Conservation (phyloP, 805 yeast genomes). For the Lachancea waltii region DNA sequence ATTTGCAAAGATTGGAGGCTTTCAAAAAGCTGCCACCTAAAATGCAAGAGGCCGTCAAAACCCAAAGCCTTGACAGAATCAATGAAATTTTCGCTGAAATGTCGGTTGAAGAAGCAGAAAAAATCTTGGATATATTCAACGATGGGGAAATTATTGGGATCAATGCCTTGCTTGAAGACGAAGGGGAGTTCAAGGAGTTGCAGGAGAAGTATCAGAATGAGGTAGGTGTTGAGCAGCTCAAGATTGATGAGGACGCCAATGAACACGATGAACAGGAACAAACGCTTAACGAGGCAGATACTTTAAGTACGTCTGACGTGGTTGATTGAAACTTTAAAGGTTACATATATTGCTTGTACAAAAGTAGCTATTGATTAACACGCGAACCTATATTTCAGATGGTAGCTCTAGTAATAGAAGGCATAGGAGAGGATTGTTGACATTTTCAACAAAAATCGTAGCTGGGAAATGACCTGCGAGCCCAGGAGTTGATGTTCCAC, state of each 20-base stretch:
- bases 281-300: conserved; percentile 8
- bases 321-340: conserved; percentile 31
- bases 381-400: too few relatives aligned
- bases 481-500: conserved; percentile 65
- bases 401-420: too few relatives aligned
- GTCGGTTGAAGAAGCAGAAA: conserved; percentile 74
- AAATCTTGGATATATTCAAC: conserved; percentile 63
- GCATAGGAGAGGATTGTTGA: too few relatives aligned
- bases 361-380: conserved; percentile 1
- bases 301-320: conserved; percentile 32
- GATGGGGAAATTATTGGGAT: conserved; percentile 80
- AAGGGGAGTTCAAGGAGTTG: conserved; percentile 55
- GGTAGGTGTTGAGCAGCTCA: conserved; percentile 15
- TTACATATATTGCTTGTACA: not conserved
- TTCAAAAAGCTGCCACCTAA: conserved; percentile 52
- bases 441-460: conserved; percentile 37
- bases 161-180: conserved; percentile 68
- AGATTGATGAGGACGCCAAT: conserved; percentile 12
- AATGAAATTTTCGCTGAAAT: conserved; percentile 73
- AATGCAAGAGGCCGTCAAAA: conserved; percentile 71
- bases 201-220: conserved; percentile 38
- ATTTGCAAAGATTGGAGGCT: conserved; percentile 40
- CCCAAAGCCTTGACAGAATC: conserved; percentile 67
- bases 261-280: conserved; percentile 16
- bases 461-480: conserved; percentile 55